Percentiles rank a stretch among this genome's conserved stretches.
phyloP scores from a whole-genome alignment of 192 early-diverging fungal genomes.

The Coemansia sp. region DNA sequence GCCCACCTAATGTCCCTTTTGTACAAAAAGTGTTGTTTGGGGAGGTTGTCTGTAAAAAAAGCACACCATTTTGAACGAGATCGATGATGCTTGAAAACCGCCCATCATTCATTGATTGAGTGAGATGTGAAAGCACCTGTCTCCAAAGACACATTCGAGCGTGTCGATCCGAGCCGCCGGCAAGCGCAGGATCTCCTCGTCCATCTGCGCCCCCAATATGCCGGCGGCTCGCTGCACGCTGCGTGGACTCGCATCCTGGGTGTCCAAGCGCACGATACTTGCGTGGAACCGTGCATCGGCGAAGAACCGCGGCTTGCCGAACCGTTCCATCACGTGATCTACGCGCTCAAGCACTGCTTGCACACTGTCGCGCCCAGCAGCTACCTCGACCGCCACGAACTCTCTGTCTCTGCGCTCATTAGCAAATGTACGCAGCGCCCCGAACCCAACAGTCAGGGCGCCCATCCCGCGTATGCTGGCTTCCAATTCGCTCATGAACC shows the following conservation, averaged over 20 bases:
- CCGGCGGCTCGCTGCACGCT: constrained; percentile 10
- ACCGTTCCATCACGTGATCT: constrained; percentile 36
- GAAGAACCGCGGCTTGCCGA: constrained; percentile 40
- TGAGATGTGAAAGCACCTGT: constrained; percentile 26
- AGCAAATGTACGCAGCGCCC: constrained; percentile 13
- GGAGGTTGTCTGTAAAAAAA: no score
- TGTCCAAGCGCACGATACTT: constrained; percentile 32
- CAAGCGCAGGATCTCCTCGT: constrained; percentile 40
- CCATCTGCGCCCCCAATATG: constrained; percentile 29
- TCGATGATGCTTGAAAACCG: no score
- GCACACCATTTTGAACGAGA: no score
- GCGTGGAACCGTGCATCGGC: constrained; percentile 41
- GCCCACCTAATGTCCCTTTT: no score
- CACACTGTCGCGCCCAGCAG: constrained; percentile 19
- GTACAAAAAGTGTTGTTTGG: no score
- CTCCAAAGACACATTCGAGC: constrained; percentile 39
- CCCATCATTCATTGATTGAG: constrained; percentile 4
- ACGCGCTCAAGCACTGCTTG: constrained; percentile 22
- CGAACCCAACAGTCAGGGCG: constrained; percentile 32
- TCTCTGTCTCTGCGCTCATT: constrained; percentile 35
- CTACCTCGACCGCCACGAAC: constrained; percentile 44
- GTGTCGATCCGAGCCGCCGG: constrained; percentile 39
- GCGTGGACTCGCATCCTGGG: not conserved
- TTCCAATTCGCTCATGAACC: constrained; percentile 30
- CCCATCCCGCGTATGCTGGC: not conserved